Conservation (phyloP, 768 basidiomycete species). For the Amanita phalloides region DNA sequence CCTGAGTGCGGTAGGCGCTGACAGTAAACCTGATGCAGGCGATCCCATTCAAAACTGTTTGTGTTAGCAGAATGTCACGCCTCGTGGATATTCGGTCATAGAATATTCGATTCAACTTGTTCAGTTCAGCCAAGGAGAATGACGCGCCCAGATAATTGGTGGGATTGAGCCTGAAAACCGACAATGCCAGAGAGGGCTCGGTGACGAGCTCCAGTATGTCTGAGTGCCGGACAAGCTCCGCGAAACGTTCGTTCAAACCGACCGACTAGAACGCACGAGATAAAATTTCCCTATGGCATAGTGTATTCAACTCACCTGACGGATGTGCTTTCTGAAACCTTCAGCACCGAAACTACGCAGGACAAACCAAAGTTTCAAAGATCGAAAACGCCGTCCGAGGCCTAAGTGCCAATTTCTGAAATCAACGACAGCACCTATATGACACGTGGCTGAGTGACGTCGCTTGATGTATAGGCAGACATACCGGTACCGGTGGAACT, state of each 20-base stretch:
- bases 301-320: conserved; percentile 30
- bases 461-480: too few relatives aligned
- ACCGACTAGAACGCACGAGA: conserved; percentile 41
- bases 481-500: conserved; percentile 19
- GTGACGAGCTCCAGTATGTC: conserved; percentile 54
- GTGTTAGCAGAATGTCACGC: conserved; percentile 64
- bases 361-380: conserved; percentile 90
- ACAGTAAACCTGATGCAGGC: conserved; percentile 73
- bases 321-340: conserved; percentile 52
- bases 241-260: conserved; percentile 48
- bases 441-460: background rate
- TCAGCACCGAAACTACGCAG: conserved; percentile 71
- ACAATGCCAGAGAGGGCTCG: conserved; percentile 58
- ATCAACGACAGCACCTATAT: conserved; percentile 68
- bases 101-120: conserved; percentile 58
- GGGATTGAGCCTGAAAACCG: conserved; percentile 63
- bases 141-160: conserved; percentile 7
- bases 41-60: conserved; percentile 62
- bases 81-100: conserved; percentile 46
- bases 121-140: conserved; percentile 28
- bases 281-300: background rate
- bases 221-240: conserved; percentile 38
- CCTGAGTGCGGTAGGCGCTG: conserved; percentile 58
- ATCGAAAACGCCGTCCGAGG: conserved; percentile 80
- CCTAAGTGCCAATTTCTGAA: conserved; percentile 80